Base-by-base conservation (phyloP, 2,329 filamentous ascomycete genomes). In the Aspergillus ochraceus region DNA sequence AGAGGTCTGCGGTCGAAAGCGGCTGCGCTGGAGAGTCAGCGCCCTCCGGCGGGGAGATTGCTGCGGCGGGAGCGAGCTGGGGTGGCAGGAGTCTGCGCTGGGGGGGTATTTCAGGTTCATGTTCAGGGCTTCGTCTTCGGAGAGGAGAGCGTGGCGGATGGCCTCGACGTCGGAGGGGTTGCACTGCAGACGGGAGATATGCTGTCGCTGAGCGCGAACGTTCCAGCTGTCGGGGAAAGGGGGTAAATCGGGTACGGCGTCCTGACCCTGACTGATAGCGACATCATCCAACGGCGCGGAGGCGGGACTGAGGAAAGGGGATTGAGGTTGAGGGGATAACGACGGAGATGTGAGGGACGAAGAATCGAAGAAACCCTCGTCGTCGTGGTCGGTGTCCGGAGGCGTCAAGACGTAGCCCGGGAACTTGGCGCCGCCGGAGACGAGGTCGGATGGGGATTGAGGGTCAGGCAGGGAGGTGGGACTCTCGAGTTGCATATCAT, bases 291-390 rank as follows among this genome's bases (percentile, higher is more conserved):
- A 57, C 2, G 72, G 73, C 3, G 66, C 66, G 22, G 67, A 74
- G 0, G 71, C 73, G 1, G 72, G 70, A 22, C 67, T 71, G n/a
- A 69, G 52, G 19, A 67, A 68, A 1, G 60, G 72, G 19, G 62
- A 71, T 65, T 65, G 69, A 53, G 62, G 70, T 10, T 61, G 60
- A 1, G 63, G 58, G 0, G 63, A 78, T 66, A 86, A 86, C 2
- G 66, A 60, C 1, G 61, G 78, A 60, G 83, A 87, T 66, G 81
- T 86, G 67, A 83, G 94, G 59, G 76, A 80, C 5, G 79, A 79
- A 52, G 86, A 89, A 72, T 80, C 80, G 62, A 65, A 67, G 30
- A 66, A 69, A 47, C 70, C 68, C 45, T 74, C 71, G n/a, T 75
- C 73, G 50, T 76, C 73, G n/a, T 71, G 71, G 61, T 76, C 74